phyloP scores from a whole-genome alignment of 2,329 filamentous ascomycete genomes.

The Mycocentrospora acerina region DNA sequence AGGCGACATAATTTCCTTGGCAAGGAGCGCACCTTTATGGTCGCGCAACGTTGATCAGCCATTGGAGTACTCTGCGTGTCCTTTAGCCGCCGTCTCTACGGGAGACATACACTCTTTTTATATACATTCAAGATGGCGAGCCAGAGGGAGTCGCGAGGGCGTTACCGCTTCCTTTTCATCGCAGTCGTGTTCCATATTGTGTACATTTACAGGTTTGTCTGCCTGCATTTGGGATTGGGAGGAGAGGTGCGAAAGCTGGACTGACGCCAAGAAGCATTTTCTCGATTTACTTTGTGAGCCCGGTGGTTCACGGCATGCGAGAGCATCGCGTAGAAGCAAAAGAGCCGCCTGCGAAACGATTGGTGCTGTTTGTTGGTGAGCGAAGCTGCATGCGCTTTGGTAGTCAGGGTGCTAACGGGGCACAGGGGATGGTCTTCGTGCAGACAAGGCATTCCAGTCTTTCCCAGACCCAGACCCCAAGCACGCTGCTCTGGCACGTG shows the following conservation, averaged over 20 bases:
- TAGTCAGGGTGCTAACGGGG: constrained; percentile 7
- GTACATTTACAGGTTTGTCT: constrained; percentile 66
- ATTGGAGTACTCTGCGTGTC: constrained; percentile 30
- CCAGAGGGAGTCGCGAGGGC: constrained; percentile 43
- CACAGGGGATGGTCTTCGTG: constrained; percentile 81
- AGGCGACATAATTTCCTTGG: no score
- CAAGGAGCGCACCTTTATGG: no score
- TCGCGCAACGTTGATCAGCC: constrained; percentile 9
- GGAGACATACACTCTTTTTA: constrained; percentile 29
- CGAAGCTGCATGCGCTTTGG: not conserved
- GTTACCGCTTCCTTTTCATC: constrained; percentile 81
- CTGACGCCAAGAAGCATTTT: constrained; percentile 69
- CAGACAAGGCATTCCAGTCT: constrained; percentile 95
- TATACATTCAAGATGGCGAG: constrained; percentile 2
- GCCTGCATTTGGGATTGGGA: constrained; percentile 1
- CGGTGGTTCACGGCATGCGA: constrained; percentile 93
- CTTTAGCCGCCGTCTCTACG: constrained; percentile 21
- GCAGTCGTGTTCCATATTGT: constrained; percentile 91
- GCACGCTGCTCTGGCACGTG: constrained; percentile 46
- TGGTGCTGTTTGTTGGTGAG: constrained; percentile 88
- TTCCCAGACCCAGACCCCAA: constrained; percentile 80
- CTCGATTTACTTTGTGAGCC: constrained; percentile 97
- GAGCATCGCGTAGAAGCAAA: constrained; percentile 70
- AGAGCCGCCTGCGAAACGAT: constrained; percentile 80
- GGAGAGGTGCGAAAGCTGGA: not conserved